Evolutionary conservation across 129 eudicot species (phyloP), one percentile per base, ranked within the genome.

Genomic region (Dittrichia graveolens): DNA sequence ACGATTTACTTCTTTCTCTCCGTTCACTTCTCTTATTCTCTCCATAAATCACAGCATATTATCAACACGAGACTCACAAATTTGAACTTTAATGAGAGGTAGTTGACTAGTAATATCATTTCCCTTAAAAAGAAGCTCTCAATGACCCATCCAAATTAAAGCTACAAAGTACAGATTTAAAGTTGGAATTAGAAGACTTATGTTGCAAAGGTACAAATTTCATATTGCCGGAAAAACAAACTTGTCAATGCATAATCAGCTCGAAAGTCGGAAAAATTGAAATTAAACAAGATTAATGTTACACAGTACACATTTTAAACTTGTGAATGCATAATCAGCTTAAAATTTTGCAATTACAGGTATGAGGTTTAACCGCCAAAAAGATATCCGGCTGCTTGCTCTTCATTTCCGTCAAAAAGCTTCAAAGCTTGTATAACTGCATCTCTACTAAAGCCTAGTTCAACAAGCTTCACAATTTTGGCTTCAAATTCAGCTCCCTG

Each of bases 401-500:
- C 97, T 86, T 95, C 99, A 34, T 95, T 95, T 24, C 99, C 99
- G 68, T 90, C 80, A 39, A 78, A 85, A 44, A 88, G 65, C 81
- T 95, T 88, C 4, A 95, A 77, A 75, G 97, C 99, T 76, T 90
- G 91, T 77, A 90, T 73, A 45, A 86, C 91, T 58, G 86, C 86
- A 24, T 83, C 88, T 79, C 99, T 88, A 78, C 88, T 90, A 65
- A 95, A 88, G 37, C 99, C 99, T 34, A 95, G 80, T 65, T 95
- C 99, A 44, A 95, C 80, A 46, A 95, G 94, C 89, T 86, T 90
- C 37, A 75, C 61, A n/a, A 94, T 81, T 81, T 94, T 94, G 45
- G 96, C 97, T 84, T 95, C 97, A 78, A 90, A 88, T 8, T 88
- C 96, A 57, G 94, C 45, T 73, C 94, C 96, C 99, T 94, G 83